Conservation (phyloP, 768 basidiomycete genomes). For the Tubosaeta sp. region DNA sequence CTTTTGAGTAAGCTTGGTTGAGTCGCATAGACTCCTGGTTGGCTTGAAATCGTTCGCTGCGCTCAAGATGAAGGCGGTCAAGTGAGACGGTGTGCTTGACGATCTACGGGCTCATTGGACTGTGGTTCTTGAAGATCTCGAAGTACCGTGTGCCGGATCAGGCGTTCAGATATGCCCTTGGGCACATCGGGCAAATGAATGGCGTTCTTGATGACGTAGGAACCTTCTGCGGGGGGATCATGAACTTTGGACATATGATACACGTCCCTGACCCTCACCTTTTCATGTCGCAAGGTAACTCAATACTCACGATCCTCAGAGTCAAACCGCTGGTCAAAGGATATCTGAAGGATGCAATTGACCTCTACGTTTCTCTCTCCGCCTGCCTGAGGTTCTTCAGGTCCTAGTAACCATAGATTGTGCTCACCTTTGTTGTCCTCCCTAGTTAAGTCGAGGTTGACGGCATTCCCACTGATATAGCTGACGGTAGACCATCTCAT, state of each 20-base stretch:
- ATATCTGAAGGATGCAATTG: slow-evolving; percentile 41
- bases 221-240: slow-evolving; percentile 41
- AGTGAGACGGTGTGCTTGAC: slow-evolving; percentile 17
- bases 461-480: too few species aligned
- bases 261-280: background rate
- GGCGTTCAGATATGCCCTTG: slow-evolving; percentile 49
- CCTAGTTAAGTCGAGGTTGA: too few species aligned
- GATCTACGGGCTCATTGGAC: background rate
- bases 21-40: slow-evolving; percentile 38
- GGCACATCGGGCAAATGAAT: slow-evolving; percentile 51
- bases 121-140: slow-evolving; percentile 36
- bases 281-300: slow-evolving; percentile 38
- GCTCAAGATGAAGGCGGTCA: slow-evolving; percentile 47
- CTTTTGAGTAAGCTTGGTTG: slow-evolving; percentile 39
- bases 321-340: slow-evolving; percentile 53
- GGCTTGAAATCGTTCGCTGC: slow-evolving; percentile 39
- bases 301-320: slow-evolving; percentile 54
- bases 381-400: slow-evolving; percentile 58
- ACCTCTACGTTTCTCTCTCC: slow-evolving; percentile 50
- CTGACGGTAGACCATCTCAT: too few species aligned
- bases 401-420: slow-evolving; percentile 44
- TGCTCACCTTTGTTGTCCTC: slow-evolving; percentile 32
- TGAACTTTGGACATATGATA: background rate
- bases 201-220: slow-evolving; percentile 56
- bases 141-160: slow-evolving; percentile 44